Base-by-base conservation (phyloP, 2,329 filamentous ascomycete species). In the Botrytis aclada region DNA sequence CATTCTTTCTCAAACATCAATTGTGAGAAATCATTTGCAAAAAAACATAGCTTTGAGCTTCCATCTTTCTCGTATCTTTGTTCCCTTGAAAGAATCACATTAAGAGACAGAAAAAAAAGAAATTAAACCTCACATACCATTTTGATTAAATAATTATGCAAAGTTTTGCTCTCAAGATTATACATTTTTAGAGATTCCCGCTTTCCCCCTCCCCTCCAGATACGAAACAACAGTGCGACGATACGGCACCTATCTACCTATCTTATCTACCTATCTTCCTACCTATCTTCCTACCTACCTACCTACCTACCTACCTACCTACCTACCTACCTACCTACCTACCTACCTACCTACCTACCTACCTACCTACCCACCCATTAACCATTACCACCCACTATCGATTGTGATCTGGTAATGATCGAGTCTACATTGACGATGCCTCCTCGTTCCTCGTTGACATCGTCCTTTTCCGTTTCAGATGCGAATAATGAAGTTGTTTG, bases 401-500 rank as follows among this genome's bases (percentile, higher is more conserved):
- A 39, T 18, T 37, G 65, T 69, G 47, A 41, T 69, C 74, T 71
- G 75, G 83, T 67, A 83, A 87, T 89, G 88, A 87, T 87, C 85
- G 86, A 85, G 84, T 86, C 86, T 87, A 87, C 76, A 45, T 72
- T 80, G 70, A 78, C 78, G 84, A 97, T 97, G 95, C 94, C 95
- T 85, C 94, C 94, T 81, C 90, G 93, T 88, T 89, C 92, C 80
- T 91, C 93, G 78, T 87, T 97, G 81, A 96, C 93, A 76, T 93
- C 93, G 81, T 96, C 94, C 77, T 97, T 97, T 83, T 95, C 94
- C 78, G 93, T 97, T 80, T 93, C 93, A 80, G 94, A 97, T 86
- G 89, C 92, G 83, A 95, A 93, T 83, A 97, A 97, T 83, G 95
- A 98, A 85, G 96, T 99, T 81, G 93, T 98, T 81, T 99, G 96